A percentile compares a stretch with the other conserved stretches of the same genome.
Conservation (phyloP, 257 asterid species). For the Buddleja alternifolia region DNA sequence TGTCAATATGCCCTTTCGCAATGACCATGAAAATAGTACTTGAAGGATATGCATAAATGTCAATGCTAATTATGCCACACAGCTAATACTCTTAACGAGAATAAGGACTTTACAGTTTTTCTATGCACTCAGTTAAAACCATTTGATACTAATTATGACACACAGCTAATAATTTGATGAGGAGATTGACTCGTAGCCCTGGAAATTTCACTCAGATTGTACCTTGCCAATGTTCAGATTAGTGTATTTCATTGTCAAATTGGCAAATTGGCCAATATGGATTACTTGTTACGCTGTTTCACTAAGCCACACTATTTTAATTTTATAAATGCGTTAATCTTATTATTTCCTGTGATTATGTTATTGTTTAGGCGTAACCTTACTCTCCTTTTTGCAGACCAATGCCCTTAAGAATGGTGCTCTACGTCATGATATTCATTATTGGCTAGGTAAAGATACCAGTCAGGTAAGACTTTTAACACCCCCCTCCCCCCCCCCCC, state of each 20-base stretch:
- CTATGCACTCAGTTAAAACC: not conserved
- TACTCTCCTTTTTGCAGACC: slow-evolving; percentile 52
- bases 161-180: not conserved
- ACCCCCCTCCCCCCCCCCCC: too few species aligned
- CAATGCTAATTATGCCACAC: too few species aligned
- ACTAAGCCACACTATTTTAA: not conserved
- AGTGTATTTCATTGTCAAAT: slow-evolving; percentile 12
- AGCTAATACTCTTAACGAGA: not conserved
- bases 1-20: slow-evolving; percentile 9
- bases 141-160: not conserved
- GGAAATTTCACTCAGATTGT: not conserved
- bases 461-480: slow-evolving; percentile 52
- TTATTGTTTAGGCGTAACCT: slow-evolving; percentile 16
- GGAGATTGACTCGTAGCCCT: not conserved
- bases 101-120: not conserved
- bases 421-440: slow-evolving; percentile 71
- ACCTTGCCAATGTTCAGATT: slow-evolving; percentile 4
- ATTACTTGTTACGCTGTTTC: not conserved
- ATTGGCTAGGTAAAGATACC: slow-evolving; percentile 81
- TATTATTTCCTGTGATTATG: not conserved
- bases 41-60: slow-evolving; percentile 1
- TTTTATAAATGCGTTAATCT: not conserved
- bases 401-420: slow-evolving; percentile 56
- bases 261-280: not conserved
- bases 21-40: not conserved